These are phyloP conservation scores for Solanum arcanum DNA, from an alignment of 257 asterid genomes.

Conservation along the genomic window DNA sequence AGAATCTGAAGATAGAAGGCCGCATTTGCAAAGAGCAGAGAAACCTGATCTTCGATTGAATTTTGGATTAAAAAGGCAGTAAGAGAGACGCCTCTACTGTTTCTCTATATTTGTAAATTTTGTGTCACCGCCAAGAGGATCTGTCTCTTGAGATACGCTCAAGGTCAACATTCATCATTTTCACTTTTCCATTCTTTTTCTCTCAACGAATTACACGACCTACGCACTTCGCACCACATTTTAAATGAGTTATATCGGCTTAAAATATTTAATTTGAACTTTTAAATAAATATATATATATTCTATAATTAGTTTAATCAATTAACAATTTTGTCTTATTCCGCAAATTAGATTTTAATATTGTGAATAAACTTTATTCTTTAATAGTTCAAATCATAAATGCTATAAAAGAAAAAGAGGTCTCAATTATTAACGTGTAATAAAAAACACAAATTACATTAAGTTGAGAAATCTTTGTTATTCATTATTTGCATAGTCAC, in stretches of 20 bases:
- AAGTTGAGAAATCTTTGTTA: too few relatives aligned
- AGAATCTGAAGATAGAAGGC: conserved; percentile 31
- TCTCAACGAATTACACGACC: neutral
- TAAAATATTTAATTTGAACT: neutral
- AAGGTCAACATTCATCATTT: neutral
- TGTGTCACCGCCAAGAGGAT: neutral
- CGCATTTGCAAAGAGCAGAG: conserved; percentile 29
- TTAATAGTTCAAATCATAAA: too few relatives aligned
- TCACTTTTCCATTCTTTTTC: neutral
- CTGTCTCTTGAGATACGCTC: neutral
- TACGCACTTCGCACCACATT: neutral
- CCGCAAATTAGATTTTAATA: too few relatives aligned
- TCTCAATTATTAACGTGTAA: too few relatives aligned
- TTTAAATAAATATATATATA: too few relatives aligned
- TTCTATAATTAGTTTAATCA: neutral
- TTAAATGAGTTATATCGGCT: neutral
- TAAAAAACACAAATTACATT: too few relatives aligned
- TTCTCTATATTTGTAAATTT: neutral
- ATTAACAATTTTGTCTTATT: too few relatives aligned
- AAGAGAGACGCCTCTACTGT: neutral
- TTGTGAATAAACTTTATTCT: too few relatives aligned
- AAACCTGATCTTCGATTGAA: neutral
- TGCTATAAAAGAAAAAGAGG: too few relatives aligned
- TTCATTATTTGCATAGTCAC: too few relatives aligned
- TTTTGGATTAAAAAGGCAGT: neutral